Base-by-base conservation (phyloP, 768 basidiomycete species). In the Boletus rex-veris region DNA sequence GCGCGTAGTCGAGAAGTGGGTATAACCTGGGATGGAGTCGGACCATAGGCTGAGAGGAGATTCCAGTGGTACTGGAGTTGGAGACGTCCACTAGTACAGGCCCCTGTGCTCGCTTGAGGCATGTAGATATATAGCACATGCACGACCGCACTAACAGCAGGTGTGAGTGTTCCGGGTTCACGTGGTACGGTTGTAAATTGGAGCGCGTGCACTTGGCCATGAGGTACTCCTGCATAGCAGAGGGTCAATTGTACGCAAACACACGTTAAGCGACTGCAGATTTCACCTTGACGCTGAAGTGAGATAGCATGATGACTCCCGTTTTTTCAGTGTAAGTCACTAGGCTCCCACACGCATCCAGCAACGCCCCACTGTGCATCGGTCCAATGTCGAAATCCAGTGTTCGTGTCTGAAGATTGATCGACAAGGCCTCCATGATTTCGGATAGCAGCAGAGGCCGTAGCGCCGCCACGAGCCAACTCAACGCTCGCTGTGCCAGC, bases 271-370 rank as follows among this genome's bases (percentile, higher is more conserved):
- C 9, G 18, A 15, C 2, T 12, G 1, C 26, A 38, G 26, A 5
- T 10, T 26, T n/a, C 28, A 55, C 54, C 45, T 37, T 55, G 16
- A 47, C 53, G 14, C 53, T 55, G 12, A 15, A 41, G 11, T 55
- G 53, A n/a, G 54, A 40, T 7, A 55, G 38, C 4, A 45, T 54
- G 12, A 55, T 37, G 5, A 46, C 16, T 2, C 5, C 52, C 18
- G 52, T 54, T n/a, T 41, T 36, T 35, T 41, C 33, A 15, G 5
- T 40, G 12, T 54, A 55, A 3, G 54, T 54, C 16, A 55, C 44
- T 3, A 55, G 19, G 19, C 52, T 55, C n/a, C 54, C 44, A 18
- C 54, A 55, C 1, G 54, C 52, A 37, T 55, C 51, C 39, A 55
- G n/a, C 33, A 54, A 37, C 0, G 44, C 44, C 9, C 53, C 45